These are phyloP conservation scores for Cymbidium sinense DNA, from an alignment of 106 monocot species.

Conservation along the genomic window DNA sequence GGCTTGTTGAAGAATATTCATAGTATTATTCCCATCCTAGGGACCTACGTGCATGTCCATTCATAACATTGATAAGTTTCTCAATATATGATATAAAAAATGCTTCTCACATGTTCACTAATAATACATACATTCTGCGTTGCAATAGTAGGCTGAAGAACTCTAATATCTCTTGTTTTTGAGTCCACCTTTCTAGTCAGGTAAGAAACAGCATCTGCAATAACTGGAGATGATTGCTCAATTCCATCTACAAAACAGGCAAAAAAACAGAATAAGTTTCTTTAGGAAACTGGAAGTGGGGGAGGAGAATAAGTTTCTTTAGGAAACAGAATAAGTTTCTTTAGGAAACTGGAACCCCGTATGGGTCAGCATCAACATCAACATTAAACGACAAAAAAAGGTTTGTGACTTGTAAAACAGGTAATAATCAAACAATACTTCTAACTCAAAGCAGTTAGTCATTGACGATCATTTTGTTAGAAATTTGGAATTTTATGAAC, in stretches of 20 bases:
- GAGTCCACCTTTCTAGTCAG: slow-evolving; percentile 81
- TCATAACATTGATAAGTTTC: background rate
- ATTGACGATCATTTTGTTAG: background rate
- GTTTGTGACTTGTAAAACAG: background rate
- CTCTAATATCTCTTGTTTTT: slow-evolving; percentile 75
- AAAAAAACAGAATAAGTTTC: background rate
- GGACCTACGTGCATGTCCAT: background rate
- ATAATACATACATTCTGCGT: slow-evolving; percentile 69
- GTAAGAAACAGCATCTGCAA: slow-evolving; percentile 73
- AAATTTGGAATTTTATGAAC: background rate
- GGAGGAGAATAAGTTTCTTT: background rate
- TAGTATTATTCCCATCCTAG: background rate
- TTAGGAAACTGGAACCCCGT: background rate
- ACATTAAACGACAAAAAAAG: background rate
- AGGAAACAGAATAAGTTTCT: background rate
- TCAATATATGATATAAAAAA: background rate
- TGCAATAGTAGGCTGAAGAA: slow-evolving; percentile 96
- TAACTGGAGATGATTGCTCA: slow-evolving; percentile 45
- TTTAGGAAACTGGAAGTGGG: background rate
- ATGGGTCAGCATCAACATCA: background rate
- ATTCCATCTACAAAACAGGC: slow-evolving; percentile 40
- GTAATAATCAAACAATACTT: background rate
- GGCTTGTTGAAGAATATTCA: background rate
- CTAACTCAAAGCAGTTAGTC: background rate
- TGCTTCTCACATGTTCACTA: background rate